Evolutionary conservation across 2,329 filamentous ascomycete species (phyloP).

Genomic region (Colletotrichum filicis): DNA sequence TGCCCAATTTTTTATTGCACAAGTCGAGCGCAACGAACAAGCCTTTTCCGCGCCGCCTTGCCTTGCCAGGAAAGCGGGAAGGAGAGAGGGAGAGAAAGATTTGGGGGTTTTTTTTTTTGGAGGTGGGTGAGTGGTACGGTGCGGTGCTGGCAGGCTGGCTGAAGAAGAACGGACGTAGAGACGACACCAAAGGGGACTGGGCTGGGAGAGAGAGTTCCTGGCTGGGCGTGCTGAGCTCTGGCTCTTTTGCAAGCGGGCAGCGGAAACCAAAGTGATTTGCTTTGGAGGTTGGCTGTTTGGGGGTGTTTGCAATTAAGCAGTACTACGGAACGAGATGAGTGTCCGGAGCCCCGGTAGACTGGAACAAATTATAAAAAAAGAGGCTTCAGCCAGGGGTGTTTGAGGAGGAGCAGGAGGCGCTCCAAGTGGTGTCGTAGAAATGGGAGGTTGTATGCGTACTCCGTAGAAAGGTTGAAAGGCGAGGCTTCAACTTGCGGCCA

Average conservation of each 20-base stretch:
- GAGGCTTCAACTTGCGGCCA: conserved; percentile 22
- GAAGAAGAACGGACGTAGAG: background rate
- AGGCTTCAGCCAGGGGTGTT: conserved; percentile 4
- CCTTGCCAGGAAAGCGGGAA: conserved; percentile 2
- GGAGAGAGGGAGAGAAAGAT: conserved; percentile 19
- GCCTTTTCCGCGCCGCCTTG: conserved; percentile 33
- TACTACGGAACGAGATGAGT: background rate
- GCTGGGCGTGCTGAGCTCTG: conserved; percentile 12
- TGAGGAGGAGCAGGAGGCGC: background rate
- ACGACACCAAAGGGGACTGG: background rate
- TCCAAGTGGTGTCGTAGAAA: conserved; percentile 18
- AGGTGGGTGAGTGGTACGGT: conserved; percentile 7
- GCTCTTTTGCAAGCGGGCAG: background rate
- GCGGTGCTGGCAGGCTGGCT: background rate
- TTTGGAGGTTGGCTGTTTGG: background rate
- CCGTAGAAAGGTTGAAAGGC: background rate
- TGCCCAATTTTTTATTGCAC: conserved; percentile 29
- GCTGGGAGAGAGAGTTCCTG: background rate
- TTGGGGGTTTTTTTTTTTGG: background rate
- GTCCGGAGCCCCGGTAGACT: background rate
- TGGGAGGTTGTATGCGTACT: background rate
- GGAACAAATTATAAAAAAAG: background rate
- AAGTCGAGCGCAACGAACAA: conserved; percentile 33
- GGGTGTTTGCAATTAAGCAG: background rate
- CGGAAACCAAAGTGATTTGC: background rate